Percentiles rank a stretch among this genome's conserved stretches.
phyloP scores from a whole-genome alignment of 139 green algal species.

The Coelastrella sp. region DNA sequence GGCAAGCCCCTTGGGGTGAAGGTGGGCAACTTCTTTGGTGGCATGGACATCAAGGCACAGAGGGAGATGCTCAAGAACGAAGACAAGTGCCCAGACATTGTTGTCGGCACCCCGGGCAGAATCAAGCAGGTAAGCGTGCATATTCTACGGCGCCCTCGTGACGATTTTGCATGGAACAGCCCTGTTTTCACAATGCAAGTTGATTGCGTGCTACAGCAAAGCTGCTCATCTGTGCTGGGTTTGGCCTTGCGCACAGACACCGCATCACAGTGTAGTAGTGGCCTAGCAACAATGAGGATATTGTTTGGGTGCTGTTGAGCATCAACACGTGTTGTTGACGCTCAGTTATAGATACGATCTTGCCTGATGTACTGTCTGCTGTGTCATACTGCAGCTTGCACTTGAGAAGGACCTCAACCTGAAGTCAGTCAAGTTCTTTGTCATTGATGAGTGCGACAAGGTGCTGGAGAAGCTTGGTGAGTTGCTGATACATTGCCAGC shows the following conservation, averaged over 20 bases:
- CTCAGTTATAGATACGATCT: too few species aligned
- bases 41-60: slow-evolving; percentile 86
- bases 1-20: slow-evolving; percentile 93
- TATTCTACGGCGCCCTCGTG: too few species aligned
- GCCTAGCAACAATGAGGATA: too few species aligned
- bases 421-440: slow-evolving; percentile 92
- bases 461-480: slow-evolving; percentile 91
- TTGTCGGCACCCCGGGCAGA: slow-evolving; percentile 97
- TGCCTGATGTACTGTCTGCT: neutral
- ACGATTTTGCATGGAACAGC: too few species aligned
- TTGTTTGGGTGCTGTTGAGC: too few species aligned
- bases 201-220: too few species aligned
- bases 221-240: too few species aligned
- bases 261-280: too few species aligned
- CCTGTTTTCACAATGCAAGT: too few species aligned
- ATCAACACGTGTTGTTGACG: too few species aligned
- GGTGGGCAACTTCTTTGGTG: slow-evolving; percentile 96
- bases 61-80: slow-evolving; percentile 89
- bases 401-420: slow-evolving; percentile 89
- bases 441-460: slow-evolving; percentile 99
- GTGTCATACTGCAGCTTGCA: slow-evolving; percentile 73
- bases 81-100: slow-evolving; percentile 87
- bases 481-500: too few species aligned
- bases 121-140: slow-evolving; percentile 85
- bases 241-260: too few species aligned